These are phyloP conservation scores for Malus hybrid DNA, from an alignment of 331 rosid genomes.

Conservation along the genomic window DNA sequence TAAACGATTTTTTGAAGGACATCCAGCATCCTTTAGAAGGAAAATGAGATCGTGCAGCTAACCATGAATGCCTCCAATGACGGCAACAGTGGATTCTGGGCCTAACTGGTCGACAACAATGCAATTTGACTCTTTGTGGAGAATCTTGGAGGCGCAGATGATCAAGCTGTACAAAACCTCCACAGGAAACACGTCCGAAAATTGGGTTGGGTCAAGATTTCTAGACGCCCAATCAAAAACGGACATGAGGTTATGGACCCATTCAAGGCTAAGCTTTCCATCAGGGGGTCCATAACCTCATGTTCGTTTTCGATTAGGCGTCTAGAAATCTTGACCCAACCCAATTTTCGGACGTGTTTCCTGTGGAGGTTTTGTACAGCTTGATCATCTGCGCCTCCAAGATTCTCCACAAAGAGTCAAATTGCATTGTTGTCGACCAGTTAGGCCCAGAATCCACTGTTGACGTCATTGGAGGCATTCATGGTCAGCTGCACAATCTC, in stretches of 20 bases:
- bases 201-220: slow-evolving; percentile 40
- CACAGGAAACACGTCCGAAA: slow-evolving; percentile 54
- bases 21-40: slow-evolving; percentile 60
- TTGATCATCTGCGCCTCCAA: slow-evolving; percentile 56
- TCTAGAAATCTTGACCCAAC: slow-evolving; percentile 49
- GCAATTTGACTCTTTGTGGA: slow-evolving; percentile 76
- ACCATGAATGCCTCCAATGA: slow-evolving; percentile 74
- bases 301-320: slow-evolving; percentile 57
- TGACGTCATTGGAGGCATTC: slow-evolving; percentile 66
- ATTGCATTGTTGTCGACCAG: slow-evolving; percentile 49
- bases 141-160: slow-evolving; percentile 58
- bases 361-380: slow-evolving; percentile 47
- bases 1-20: slow-evolving; percentile 46
- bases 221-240: slow-evolving; percentile 71
- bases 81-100: slow-evolving; percentile 31
- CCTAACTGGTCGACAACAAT: slow-evolving; percentile 34
- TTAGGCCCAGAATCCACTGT: slow-evolving; percentile 23
- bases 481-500: slow-evolving; percentile 70
- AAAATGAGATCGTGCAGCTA: slow-evolving; percentile 65
- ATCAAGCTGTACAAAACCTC: slow-evolving; percentile 44
- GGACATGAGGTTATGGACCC: slow-evolving; percentile 48
- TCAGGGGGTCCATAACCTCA: slow-evolving; percentile 45
- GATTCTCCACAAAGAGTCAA: slow-evolving; percentile 73
- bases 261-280: no score
- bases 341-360: slow-evolving; percentile 45